Base-by-base conservation (phyloP, 2,329 filamentous ascomycete genomes). In the Colletotrichum sp. region DNA sequence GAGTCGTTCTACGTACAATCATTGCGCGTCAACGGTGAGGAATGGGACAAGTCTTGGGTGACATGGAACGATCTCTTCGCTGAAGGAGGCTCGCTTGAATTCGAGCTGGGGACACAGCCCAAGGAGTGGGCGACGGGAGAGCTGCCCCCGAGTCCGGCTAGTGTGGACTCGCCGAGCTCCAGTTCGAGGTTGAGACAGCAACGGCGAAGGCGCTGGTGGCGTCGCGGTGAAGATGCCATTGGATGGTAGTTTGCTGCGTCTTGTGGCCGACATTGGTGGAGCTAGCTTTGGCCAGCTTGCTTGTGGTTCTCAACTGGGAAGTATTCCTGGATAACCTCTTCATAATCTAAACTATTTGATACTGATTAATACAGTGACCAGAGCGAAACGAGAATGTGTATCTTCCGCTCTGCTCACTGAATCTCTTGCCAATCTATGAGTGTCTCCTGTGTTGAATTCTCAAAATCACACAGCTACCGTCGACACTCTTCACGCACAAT, bases 21-120 rank as follows among this genome's bases (percentile, higher is more conserved):
- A 28, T 85, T 95, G 74, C 89, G 86, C 78, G 89, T 95, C 60
- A 95, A 95, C 80, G 93, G 93, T 0, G 72, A 89, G 81, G 36
- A 75, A 1, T 95, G 93, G 92, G 84, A 88, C 71, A 91, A 90
- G 85, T 87, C 88, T 55, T 95, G 93, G 93, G 82, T 95, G 15
- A 87, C 87, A 24, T 95, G 92, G 91, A 84, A 90, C 18, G 92
- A 94, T 78, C 83, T 95, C 28, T 95, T 95, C 82, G 90, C 88
- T 3, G 81, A 90, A 5, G 92, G 92, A 10, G 93, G 92, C 0
- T 91, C 85, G 2, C 82, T 95, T 78, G 91, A 94, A 55, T 94
- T 93, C 80, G 88, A 91, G 21, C 85, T 95, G n/a, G 93, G 93
- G 1, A 64, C 81, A 2, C 82, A 87, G 44, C 87, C 89, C 8